Percentiles rank a stretch among this genome's conserved stretches.
Evolutionary conservation across 495 filamentous ascomycete species (phyloP).

Genomic region (Hypomontagnella submonticulosa): DNA sequence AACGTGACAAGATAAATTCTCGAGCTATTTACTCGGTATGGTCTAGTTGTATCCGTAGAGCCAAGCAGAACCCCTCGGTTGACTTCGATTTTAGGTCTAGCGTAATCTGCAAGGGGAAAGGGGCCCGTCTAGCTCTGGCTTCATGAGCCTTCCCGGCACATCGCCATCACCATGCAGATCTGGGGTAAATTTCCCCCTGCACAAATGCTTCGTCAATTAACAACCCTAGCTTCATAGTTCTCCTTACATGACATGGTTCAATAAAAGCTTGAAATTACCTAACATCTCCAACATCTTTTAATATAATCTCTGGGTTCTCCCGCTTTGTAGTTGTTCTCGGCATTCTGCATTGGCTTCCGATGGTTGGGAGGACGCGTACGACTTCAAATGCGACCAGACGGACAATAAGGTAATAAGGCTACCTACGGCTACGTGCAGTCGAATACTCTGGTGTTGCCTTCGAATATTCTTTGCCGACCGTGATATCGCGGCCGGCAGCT

Average conservation of each 20-base stretch:
- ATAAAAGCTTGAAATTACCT: slow-evolving; percentile 1
- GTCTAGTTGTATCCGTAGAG: slow-evolving; percentile 1
- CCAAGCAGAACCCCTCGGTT: slow-evolving; percentile 1
- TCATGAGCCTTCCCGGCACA: slow-evolving; percentile 10
- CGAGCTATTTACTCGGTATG: slow-evolving; percentile 2
- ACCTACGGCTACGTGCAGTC: slow-evolving; percentile 23
- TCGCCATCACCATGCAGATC: slow-evolving; percentile 27
- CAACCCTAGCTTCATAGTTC: slow-evolving; percentile 8
- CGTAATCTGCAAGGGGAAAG: slow-evolving; percentile 29
- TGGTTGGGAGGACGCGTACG: slow-evolving; percentile 12
- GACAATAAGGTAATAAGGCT: slow-evolving; percentile 35
- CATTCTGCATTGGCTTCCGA: slow-evolving; percentile 21
- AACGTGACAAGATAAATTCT: slow-evolving; percentile 15
- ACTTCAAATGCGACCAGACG: slow-evolving; percentile 27
- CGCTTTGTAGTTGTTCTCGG: slow-evolving; percentile 7
- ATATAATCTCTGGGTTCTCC: background rate
- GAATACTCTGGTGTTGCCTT: slow-evolving; percentile 8
- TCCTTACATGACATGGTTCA: slow-evolving; percentile 1
- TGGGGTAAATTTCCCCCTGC: slow-evolving; percentile 30
- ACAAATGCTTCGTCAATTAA: slow-evolving; percentile 1
- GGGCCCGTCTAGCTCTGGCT: slow-evolving; percentile 2
- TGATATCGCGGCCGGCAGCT: too few relatives aligned
- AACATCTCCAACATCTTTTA: slow-evolving; percentile 2
- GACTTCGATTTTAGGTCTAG: slow-evolving; percentile 1
- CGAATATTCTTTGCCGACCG: background rate